Conservation (phyloP, 768 basidiomycete species). For the Mycena floridula region DNA sequence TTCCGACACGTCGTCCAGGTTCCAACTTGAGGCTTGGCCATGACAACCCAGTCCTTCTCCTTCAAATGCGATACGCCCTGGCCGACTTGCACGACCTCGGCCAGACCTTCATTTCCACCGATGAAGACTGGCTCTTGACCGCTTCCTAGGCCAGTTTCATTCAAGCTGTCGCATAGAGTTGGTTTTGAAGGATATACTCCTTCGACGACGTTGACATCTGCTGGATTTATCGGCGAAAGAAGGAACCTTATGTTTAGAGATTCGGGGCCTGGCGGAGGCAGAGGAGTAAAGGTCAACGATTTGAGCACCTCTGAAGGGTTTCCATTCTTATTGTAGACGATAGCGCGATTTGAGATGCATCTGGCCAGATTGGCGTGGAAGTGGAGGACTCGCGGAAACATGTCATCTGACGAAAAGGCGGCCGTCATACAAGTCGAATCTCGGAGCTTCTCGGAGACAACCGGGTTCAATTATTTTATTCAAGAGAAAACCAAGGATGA, state of each 20-base stretch:
- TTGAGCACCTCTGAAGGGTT: conserved; percentile 56
- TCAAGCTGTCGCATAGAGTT: conserved; percentile 27
- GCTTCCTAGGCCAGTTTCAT: conserved; percentile 24
- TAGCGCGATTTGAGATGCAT: too few relatives aligned
- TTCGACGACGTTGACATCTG: conserved; percentile 76
- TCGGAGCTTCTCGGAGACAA: too few relatives aligned
- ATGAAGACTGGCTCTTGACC: conserved; percentile 41
- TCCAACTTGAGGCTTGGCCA: conserved; percentile 62
- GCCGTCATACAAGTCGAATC: too few relatives aligned
- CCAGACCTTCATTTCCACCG: conserved; percentile 76
- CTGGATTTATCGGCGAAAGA: conserved; percentile 74
- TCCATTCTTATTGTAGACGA: conserved; percentile 59
- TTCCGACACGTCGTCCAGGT: conserved; percentile 65
- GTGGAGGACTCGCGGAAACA: too few relatives aligned
- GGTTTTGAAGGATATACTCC: conserved; percentile 78
- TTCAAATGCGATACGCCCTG: conserved; percentile 40
- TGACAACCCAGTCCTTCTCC: conserved; percentile 69
- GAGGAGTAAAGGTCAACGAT: conserved; percentile 42
- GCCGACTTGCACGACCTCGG: conserved; percentile 57
- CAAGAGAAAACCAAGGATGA: too few relatives aligned
- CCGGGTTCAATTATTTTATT: too few relatives aligned
- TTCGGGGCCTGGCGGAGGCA: conserved; percentile 47
- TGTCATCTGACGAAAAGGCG: too few relatives aligned
- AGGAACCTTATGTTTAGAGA: conserved; percentile 63
- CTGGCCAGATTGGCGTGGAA: too few relatives aligned